Percentiles rank a stretch among this genome's conserved stretches.
phyloP scores from a whole-genome alignment of 768 basidiomycete genomes.

The Tulasnella sp. region DNA sequence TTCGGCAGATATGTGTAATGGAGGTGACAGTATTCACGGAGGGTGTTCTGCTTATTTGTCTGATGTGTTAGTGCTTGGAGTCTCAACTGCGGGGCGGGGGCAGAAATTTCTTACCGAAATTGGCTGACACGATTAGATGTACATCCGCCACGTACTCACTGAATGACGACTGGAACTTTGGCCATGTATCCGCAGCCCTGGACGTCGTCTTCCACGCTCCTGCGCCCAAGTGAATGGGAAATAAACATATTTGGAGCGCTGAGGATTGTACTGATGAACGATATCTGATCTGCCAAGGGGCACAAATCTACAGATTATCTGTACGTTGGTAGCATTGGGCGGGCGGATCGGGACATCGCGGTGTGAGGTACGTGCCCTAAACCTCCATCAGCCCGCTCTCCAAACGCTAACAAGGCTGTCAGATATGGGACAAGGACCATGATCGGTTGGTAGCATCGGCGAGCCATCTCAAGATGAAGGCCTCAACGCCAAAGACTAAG shows the following conservation, averaged over 20 bases:
- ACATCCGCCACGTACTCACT: constrained; percentile 4
- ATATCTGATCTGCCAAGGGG: not conserved
- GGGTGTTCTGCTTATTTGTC: constrained; percentile 3
- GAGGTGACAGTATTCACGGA: not conserved
- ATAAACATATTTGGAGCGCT: not conserved
- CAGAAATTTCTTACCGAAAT: not conserved
- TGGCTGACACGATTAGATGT: not conserved
- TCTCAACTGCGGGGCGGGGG: not conserved
- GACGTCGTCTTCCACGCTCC: constrained; percentile 3
- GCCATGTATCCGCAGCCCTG: constrained; percentile 6
- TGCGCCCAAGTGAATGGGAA: not conserved
- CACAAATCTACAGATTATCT: not conserved
- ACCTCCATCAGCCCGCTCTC: not conserved
- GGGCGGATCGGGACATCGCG: constrained; percentile 2
- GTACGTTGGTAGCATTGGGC: not conserved
- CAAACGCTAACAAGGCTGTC: no score
- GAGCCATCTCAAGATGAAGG: constrained; percentile 5
- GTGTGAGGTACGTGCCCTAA: constrained; percentile 6
- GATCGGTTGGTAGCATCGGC: not conserved
- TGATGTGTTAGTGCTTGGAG: constrained; percentile 5
- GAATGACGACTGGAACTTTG: constrained; percentile 1
- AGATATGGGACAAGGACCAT: constrained; percentile 12
- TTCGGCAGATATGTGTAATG: constrained; percentile 4
- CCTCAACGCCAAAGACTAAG: not conserved
- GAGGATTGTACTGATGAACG: no score